Evolutionary conservation across 2,329 filamentous ascomycete genomes (phyloP), one percentile per base, ranked within the genome.

Genomic region (Xylariaceae sp.): DNA sequence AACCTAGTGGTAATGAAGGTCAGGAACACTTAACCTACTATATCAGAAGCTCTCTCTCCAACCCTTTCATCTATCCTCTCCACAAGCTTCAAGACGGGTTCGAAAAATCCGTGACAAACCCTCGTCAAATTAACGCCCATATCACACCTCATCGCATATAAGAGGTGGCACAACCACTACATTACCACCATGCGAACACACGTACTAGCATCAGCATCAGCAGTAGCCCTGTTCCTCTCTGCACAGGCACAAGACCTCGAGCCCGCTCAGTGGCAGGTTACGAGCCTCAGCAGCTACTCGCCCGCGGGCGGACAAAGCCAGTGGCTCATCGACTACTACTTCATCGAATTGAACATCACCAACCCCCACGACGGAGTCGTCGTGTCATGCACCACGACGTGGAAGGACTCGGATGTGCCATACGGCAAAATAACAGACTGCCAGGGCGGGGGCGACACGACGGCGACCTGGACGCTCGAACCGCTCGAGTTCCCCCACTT

Each of bases 321-420:
- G n/a, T n/a, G n/a, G n/a, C n/a, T n/a, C n/a, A 49, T 34, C 21
- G 40, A 46, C 9, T 32, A 48, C 36, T 54, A 44, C 9, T 32
- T 38, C 19, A 32, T 59, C 15, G 36, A 31, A 33, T 48, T 48
- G 12, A 48, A 46, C 27, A 56, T 61, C 46, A 36, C 41, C 9
- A 56, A 57, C 32, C 53, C 56, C 43, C 48, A 30, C 50, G 53
- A 19, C 32, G 43, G 30, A 43, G 47, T 2, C 45, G 41, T 8
- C n/a, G 52, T 51, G 14, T 53, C 52, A 36, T 61, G 57, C 48
- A 46, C 43, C 5, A 40, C 54, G n/a, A 24, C 38, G 15, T 60
- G 55, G 54, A 14, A 26, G 1, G 39, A 41, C 7, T 33, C 41
- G 8, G 5, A 41, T n/a, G 34, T 27, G 3, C 47, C 50, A 5